A percentile compares a stretch with the other conserved stretches of the same genome.
Evolutionary conservation across 805 yeast species (phyloP).

Genomic region (Suhomyces tanzawaensis): DNA sequence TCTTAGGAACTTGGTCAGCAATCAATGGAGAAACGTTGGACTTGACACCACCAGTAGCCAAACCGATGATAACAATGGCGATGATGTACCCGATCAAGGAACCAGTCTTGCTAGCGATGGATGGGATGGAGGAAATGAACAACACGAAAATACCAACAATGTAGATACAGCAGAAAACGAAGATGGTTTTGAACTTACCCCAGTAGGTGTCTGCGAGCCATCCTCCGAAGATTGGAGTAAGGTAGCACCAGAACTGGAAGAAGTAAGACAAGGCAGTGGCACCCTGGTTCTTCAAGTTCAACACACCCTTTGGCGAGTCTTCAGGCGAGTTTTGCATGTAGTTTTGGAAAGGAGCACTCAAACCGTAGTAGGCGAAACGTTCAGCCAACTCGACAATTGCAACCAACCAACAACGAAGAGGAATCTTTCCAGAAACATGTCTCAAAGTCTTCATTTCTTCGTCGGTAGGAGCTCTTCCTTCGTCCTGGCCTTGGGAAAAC

Average conservation of each 20-base stretch:
- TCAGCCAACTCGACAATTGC: slow-evolving; percentile 76
- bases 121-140: slow-evolving; percentile 67
- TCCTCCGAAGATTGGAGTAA: slow-evolving; percentile 76
- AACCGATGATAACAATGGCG: slow-evolving; percentile 58
- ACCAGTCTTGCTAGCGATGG: slow-evolving; percentile 46
- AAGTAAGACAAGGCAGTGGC: slow-evolving; percentile 72
- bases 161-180: slow-evolving; percentile 57
- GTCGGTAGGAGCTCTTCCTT: slow-evolving; percentile 48
- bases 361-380: slow-evolving; percentile 77
- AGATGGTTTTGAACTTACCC: slow-evolving; percentile 70
- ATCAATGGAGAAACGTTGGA: slow-evolving; percentile 73
- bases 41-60: slow-evolving; percentile 80
- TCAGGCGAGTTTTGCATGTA: slow-evolving; percentile 59
- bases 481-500: slow-evolving; percentile 11
- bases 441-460: slow-evolving; percentile 51
- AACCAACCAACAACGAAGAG: slow-evolving; percentile 55
- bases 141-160: slow-evolving; percentile 59
- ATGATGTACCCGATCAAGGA: slow-evolving; percentile 61
- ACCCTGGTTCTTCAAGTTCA: slow-evolving; percentile 55
- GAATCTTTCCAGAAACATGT: slow-evolving; percentile 50
- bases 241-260: slow-evolving; percentile 78
- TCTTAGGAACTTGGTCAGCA: slow-evolving; percentile 49
- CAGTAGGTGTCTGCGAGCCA: slow-evolving; percentile 67
- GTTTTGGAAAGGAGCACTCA: slow-evolving; percentile 72
- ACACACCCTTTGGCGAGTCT: slow-evolving; percentile 47